Evolutionary conservation across 371 early-diverging fungal species (phyloP).

Genomic region (Blakeslea trispora): DNA sequence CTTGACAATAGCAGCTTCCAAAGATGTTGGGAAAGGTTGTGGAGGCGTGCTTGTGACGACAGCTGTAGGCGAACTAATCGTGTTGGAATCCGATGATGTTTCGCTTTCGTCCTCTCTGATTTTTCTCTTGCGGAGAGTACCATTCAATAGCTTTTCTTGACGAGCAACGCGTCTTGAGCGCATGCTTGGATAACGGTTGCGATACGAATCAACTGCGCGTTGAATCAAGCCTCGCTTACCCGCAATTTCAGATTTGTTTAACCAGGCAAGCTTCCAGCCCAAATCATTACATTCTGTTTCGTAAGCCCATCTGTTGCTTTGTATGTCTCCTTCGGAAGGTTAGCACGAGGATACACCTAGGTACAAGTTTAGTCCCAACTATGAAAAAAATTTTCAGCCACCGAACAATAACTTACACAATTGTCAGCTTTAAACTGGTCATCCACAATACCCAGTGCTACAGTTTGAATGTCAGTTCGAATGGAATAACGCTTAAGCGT

Average conservation of each 20-base stretch:
- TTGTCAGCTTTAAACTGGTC: slow-evolving; percentile 80
- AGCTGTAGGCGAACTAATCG: slow-evolving; percentile 4
- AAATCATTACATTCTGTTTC: slow-evolving; percentile 91
- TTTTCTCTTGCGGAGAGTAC: slow-evolving; percentile 46
- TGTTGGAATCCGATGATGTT: background rate
- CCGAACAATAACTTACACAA: slow-evolving; percentile 59
- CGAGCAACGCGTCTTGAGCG: slow-evolving; percentile 83
- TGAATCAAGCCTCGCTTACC: slow-evolving; percentile 93
- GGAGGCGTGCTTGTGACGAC: slow-evolving; percentile 3
- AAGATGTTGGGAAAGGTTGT: slow-evolving; percentile 7
- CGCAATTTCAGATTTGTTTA: slow-evolving; percentile 84
- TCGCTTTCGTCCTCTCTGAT: slow-evolving; percentile 42
- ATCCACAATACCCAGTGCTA: slow-evolving; percentile 64
- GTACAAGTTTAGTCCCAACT: background rate
- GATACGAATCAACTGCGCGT: slow-evolving; percentile 93
- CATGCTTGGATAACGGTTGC: slow-evolving; percentile 83
- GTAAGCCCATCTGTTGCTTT: slow-evolving; percentile 91
- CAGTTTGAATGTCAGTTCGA: slow-evolving; percentile 80
- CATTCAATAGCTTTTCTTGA: slow-evolving; percentile 73
- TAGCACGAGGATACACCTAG: slow-evolving; percentile 68
- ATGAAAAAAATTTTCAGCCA: slow-evolving; percentile 16
- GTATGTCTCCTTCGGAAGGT: slow-evolving; percentile 70
- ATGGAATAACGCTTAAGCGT: slow-evolving; percentile 69
- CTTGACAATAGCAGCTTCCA: slow-evolving; percentile 33
- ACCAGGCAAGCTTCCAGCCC: slow-evolving; percentile 90